phyloP scores from a whole-genome alignment of 2,329 filamentous ascomycete species.

The Apiospora kogelbergensis region DNA sequence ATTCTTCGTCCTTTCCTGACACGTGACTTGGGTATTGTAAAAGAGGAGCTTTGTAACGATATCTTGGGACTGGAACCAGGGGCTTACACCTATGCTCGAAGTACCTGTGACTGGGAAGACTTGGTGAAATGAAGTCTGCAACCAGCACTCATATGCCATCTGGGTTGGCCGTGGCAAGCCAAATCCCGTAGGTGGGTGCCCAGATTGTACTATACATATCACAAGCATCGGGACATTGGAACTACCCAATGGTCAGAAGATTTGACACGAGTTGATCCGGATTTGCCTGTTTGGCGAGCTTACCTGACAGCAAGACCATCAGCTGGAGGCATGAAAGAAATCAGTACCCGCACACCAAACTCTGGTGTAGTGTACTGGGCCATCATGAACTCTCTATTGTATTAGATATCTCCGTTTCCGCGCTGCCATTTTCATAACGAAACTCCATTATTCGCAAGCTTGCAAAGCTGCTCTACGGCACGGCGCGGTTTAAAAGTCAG shows the following conservation, averaged over 20 bases:
- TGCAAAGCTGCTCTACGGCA: neutral
- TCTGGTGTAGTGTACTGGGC: neutral
- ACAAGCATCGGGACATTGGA: neutral
- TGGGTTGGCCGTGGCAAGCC: neutral
- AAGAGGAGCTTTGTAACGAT: too few relatives aligned
- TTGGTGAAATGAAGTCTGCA: neutral
- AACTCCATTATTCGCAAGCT: neutral
- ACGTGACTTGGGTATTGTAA: too few relatives aligned
- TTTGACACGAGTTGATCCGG: neutral
- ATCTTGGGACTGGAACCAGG: neutral
- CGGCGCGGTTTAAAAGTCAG: neutral
- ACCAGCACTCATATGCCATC: neutral
- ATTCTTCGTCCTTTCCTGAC: too few relatives aligned
- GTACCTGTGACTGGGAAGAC: too few relatives aligned
- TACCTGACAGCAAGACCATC: neutral
- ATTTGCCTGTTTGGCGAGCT: neutral
- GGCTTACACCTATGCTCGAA: neutral
- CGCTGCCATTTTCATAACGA: neutral
- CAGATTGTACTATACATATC: neutral
- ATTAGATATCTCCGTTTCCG: neutral
- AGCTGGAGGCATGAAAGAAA: neutral
- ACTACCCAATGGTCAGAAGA: neutral
- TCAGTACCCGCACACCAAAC: neutral
- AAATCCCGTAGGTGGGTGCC: neutral
- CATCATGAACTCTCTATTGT: neutral